Evolutionary conservation across 306 rosid genomes (phyloP), one percentile per base, ranked within the genome.

Genomic region (Luffa aegyptiaca): DNA sequence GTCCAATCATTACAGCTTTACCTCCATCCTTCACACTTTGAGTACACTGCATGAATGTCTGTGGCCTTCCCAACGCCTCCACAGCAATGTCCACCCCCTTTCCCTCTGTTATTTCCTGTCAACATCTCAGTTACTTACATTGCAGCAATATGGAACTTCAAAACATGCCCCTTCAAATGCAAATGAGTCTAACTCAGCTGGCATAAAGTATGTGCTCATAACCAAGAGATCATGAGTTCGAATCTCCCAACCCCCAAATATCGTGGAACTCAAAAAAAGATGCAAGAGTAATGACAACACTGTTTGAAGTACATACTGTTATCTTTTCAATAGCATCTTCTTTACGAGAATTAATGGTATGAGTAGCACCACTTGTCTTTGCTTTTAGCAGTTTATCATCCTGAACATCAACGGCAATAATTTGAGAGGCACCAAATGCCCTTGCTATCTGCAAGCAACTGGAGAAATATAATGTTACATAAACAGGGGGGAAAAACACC

Each of bases 361-460:
- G 96, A 68, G 97, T 92, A 65, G 98, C 98, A 76, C 98, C 98
- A 81, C 87, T 82, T 53, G 78, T 59, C 88, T 91, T 92, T n/a
- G 97, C 97, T 84, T 92, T 91, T 83, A 86, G 88, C 83, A 95
- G 87, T 80, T 95, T 95, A 5, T 91, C 97, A 83, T 95, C 98
- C 80, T 83, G 90, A 82, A 95, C 80, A 83, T 95, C 98, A 73
- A 92, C 97, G 64, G 98, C 98, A 82, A 95, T 92, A 77, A 92
- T 91, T 78, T 92, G 91, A 36, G 98, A 91, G 64, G 98, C 97
- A 83, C 98, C 98, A 83, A 95, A 95, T 76, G 98, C 97, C 88
- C 89, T 91, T 58, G 98, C 98, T 79, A 92, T 92, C 98, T 92
- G 98, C 93, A 95, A 87, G 89, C 98, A 95, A 89, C 98, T 95